Conservation (phyloP, 2,329 filamentous ascomycete genomes). For the Fusarium sp. region DNA sequence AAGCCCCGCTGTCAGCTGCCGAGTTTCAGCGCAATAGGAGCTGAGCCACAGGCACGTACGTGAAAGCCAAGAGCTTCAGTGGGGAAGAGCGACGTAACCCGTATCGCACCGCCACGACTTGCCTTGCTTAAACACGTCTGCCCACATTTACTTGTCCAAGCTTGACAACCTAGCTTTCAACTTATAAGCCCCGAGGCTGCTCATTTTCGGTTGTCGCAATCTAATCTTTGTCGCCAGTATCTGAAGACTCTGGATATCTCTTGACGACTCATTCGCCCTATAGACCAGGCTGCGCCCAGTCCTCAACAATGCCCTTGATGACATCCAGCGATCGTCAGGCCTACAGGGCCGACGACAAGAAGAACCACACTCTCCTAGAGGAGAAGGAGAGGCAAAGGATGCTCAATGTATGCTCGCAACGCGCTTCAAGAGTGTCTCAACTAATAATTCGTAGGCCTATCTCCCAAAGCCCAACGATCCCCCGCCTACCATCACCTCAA, state of each 20-base stretch:
- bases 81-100: slow-evolving; percentile 45
- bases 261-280: slow-evolving; percentile 9
- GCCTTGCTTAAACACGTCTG: slow-evolving; percentile 38
- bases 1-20: slow-evolving; percentile 28
- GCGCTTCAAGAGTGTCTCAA: neutral
- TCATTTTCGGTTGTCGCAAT: slow-evolving; percentile 21
- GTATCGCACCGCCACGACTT: slow-evolving; percentile 41
- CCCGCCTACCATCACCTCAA: slow-evolving; percentile 36
- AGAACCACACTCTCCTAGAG: slow-evolving; percentile 49
- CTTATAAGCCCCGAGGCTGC: slow-evolving; percentile 37
- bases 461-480: slow-evolving; percentile 52
- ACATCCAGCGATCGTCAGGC: slow-evolving; percentile 51
- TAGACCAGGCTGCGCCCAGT: slow-evolving; percentile 45
- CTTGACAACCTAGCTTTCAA: no score
- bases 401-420: slow-evolving; percentile 48
- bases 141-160: slow-evolving; percentile 39
- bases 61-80: slow-evolving; percentile 35
- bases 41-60: slow-evolving; percentile 43
- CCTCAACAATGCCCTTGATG: slow-evolving; percentile 49
- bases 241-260: neutral
- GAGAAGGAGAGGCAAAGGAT: slow-evolving; percentile 53
- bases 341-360: slow-evolving; percentile 55
- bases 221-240: slow-evolving; percentile 1
- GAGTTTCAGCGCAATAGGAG: slow-evolving; percentile 4
- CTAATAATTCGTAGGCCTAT: slow-evolving; percentile 46